Base-by-base conservation (phyloP, 2,329 filamentous ascomycete genomes). In the Beauveria scarabaeidicola region DNA sequence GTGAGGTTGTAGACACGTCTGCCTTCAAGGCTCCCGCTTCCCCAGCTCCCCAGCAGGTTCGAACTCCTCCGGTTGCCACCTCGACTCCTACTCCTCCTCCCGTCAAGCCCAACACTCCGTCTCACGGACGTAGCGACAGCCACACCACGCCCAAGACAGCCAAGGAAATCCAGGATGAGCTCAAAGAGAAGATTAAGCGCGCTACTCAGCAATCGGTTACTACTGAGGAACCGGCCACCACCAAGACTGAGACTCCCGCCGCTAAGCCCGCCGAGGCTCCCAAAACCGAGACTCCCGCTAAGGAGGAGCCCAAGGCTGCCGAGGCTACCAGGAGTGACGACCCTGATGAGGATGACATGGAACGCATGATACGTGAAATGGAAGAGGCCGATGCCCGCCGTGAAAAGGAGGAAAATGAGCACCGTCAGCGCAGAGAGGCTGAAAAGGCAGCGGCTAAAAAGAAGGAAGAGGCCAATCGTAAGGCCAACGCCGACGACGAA, bases 101-200 rank as follows among this genome's bases (percentile, higher is more conserved):
- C 19, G 88, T 89, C 25, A 91, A 91, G 68, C 79, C 87, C 3
- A 78, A 83, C 10, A 91, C 83, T 47, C 80, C 85, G 21, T 80
- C 87, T 21, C 89, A 94, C 67, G 75, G 75, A 58, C 87, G 90
- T 46, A 80, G 84, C 17, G 90, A 95, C 55, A 92, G 87, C 73
- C 81, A 75, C n/a, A 72, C 76, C 21, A 79, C 79, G 25, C 77
- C 77, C 46, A 94, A 94, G 80, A 88, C 88, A 1, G 83, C 84
- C 40, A 88, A 93, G 70, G 89, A 96, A 74, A 90, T 90, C 63
- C 87, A 87, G 61, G 84, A 90, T 64, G 91, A 96, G 74, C 89
- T 92, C 69, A 88, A 88, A 73, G 85, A 89, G 70, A 87, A 90
- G 70, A 87, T 96, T 69, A 84, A 86, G 69, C 82, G 83, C 56